These are phyloP conservation scores for Ustilago nuda DNA, from an alignment of 1,284 basidiomycete species.

Conservation along the genomic window DNA sequence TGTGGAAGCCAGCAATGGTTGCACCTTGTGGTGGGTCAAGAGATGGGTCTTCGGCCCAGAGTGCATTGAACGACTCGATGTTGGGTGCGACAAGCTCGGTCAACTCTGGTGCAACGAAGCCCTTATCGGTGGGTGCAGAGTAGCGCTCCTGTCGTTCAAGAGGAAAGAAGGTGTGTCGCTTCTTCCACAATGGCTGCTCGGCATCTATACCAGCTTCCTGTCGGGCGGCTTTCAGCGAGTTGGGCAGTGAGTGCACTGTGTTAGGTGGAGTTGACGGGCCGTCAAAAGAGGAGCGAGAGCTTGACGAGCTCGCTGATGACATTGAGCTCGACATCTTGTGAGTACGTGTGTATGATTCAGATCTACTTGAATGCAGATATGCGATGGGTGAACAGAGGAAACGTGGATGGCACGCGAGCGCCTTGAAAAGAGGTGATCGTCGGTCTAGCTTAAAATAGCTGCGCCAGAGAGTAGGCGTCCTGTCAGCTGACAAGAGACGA, in stretches of 20 bases:
- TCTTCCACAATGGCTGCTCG: conserved; percentile 47
- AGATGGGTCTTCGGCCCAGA: conserved; percentile 71
- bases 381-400: background rate
- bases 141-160: conserved; percentile 85
- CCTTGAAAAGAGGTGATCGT: background rate
- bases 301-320: conserved; percentile 50
- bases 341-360: background rate
- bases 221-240: conserved; percentile 44
- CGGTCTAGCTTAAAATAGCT: background rate
- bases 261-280: conserved; percentile 50
- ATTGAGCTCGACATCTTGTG: conserved; percentile 40
- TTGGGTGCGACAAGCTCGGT: conserved; percentile 95
- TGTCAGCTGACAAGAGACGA: background rate
- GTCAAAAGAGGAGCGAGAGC: conserved; percentile 48
- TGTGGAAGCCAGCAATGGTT: conserved; percentile 77
- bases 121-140: conserved; percentile 79
- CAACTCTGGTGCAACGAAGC: conserved; percentile 82
- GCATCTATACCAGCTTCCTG: conserved; percentile 35
- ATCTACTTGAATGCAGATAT: background rate
- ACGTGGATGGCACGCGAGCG: background rate
- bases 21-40: conserved; percentile 51
- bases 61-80: conserved; percentile 94
- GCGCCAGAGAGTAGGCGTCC: background rate
- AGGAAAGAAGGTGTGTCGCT: conserved; percentile 78
- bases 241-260: conserved; percentile 34